Base-by-base conservation (phyloP, 495 filamentous ascomycete genomes). In the Penicillium canariense region DNA sequence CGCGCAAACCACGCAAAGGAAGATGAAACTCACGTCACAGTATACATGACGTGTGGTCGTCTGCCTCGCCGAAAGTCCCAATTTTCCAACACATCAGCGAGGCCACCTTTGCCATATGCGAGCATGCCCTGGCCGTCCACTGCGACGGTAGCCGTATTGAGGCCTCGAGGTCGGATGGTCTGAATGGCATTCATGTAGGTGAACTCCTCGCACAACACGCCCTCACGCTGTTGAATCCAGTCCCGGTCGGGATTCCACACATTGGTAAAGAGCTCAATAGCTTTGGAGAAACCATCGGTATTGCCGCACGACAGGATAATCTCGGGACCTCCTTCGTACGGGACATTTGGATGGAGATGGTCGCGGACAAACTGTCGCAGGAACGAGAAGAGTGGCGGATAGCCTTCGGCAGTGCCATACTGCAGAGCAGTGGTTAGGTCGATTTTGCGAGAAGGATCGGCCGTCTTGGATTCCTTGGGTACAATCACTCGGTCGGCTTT, bases 11-110 rank as follows among this genome's bases (percentile, higher is more conserved):
- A 22, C 20, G 38, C 11, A 25, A 47, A 17, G 11, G 17, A 43
- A 46, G 36, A 2, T 23, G 17, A 52, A 14, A 81, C 88, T 78
- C 71, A 92, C 83, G 91, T 88, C 42, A 97, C 86, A 14, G 90
- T 96, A 59, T 96, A 97, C 80, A 97, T 81, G 57, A 96, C 62
- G 68, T 91, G 87, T 23, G 92, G 93, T 42, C 87, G 76, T 58
- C 81, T 84, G 0, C 91, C 91, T 56, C 78, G 85, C 12, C 71
- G 71, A 25, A 72, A 71, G 65, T 97, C 87, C 92, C 91, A 96
- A 58, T 87, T 89, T 36, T 83, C 79, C 26, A 96, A 72, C 4
- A 94, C 82, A 64, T 96, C 88, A 23, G 81, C 77, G 52, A 97
- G 73, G 5, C 89, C 87, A 11, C 88, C 88, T 14, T 77, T 71